Percentiles rank a stretch among this genome's conserved stretches.
Conservation (phyloP, 495 filamentous ascomycete species). For the Penicillium cataractarum region DNA sequence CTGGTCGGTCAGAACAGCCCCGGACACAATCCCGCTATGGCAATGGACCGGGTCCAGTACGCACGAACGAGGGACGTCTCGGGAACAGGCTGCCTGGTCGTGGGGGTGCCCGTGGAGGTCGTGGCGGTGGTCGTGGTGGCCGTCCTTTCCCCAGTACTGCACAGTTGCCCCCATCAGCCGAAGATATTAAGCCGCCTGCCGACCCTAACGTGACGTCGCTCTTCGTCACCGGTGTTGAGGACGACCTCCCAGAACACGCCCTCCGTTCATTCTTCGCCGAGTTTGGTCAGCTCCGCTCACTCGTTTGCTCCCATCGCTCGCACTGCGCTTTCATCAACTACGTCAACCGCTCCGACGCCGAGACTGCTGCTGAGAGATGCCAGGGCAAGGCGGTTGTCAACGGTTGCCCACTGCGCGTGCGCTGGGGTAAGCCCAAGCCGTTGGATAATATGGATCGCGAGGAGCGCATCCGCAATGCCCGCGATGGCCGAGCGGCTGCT, state of each 20-base stretch:
- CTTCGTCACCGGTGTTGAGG: constrained; percentile 93
- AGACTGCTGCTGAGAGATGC: constrained; percentile 79
- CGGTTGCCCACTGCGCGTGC: constrained; percentile 84
- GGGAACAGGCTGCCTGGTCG: constrained; percentile 44
- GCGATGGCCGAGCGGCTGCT: constrained; percentile 66
- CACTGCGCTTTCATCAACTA: constrained; percentile 98
- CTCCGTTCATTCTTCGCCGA: constrained; percentile 87
- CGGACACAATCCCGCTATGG: constrained; percentile 49
- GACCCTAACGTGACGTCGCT: constrained; percentile 87
- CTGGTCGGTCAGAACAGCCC: constrained; percentile 28
- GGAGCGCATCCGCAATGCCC: constrained; percentile 71
- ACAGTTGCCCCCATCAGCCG: constrained; percentile 74
- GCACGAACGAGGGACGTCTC: constrained; percentile 59
- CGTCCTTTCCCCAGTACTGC: constrained; percentile 68
- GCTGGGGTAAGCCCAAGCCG: constrained; percentile 90
- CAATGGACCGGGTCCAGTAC: constrained; percentile 62
- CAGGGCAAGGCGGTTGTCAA: constrained; percentile 83
- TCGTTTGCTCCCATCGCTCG: constrained; percentile 94
- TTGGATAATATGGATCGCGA: constrained; percentile 88
- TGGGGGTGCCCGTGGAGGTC: constrained; percentile 43
- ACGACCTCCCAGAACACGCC: constrained; percentile 90
- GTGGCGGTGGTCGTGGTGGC: constrained; percentile 57
- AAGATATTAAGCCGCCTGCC: constrained; percentile 80
- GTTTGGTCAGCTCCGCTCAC: constrained; percentile 82
- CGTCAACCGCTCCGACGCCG: constrained; percentile 76